Conservation (phyloP, 257 asterid genomes). For the Leptodermis oblonga region DNA sequence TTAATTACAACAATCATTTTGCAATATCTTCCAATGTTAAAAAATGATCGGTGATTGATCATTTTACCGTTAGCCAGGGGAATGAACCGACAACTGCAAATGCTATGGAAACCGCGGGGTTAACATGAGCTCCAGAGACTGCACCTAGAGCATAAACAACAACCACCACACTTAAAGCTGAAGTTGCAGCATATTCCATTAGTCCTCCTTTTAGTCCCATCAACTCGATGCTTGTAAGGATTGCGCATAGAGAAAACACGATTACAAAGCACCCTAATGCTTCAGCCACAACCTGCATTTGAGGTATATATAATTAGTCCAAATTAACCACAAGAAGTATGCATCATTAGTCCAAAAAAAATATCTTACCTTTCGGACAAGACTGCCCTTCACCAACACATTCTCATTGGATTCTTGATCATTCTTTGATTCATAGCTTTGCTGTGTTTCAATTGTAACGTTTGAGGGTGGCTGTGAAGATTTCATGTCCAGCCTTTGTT, state of each 20-base stretch:
- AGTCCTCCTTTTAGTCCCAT: constrained; percentile 51
- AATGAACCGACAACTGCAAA: constrained; percentile 76
- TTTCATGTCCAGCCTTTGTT: constrained; percentile 14
- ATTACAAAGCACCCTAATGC: constrained; percentile 62
- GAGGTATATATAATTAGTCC: no score
- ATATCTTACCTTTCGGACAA: constrained; percentile 9
- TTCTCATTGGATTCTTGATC: constrained; percentile 7
- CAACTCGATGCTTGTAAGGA: constrained; percentile 48
- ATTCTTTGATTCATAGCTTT: not conserved
- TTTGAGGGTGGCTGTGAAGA: not conserved
- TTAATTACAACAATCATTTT: no score
- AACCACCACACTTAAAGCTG: constrained; percentile 62
- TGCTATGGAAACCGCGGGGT: constrained; percentile 79
- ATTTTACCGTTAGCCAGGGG: constrained; percentile 75
- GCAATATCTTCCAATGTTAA: no score
- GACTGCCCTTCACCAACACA: not conserved
- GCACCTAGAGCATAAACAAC: constrained; percentile 64
- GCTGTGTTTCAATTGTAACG: constrained; percentile 14
- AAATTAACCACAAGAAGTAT: not conserved
- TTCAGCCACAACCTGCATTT: constrained; percentile 68
- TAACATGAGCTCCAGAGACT: constrained; percentile 87
- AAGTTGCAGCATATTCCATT: constrained; percentile 71
- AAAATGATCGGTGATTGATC: no score
- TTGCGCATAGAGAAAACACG: constrained; percentile 68
- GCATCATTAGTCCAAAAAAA: not conserved